These are phyloP conservation scores for Hygrophoropsis aurantiaca DNA, from an alignment of 768 basidiomycete genomes.

Conservation along the genomic window DNA sequence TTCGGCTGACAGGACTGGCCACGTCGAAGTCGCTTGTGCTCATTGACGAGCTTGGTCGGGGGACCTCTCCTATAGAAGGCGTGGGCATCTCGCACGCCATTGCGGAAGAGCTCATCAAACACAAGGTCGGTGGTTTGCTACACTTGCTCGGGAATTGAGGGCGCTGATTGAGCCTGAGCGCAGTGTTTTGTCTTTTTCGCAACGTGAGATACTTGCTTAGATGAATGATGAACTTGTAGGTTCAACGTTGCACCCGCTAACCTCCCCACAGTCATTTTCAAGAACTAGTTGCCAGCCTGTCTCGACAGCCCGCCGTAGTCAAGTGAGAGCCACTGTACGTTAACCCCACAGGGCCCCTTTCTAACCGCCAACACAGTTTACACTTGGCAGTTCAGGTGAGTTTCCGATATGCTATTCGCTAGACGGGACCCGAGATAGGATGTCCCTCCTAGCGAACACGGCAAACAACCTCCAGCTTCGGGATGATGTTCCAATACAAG, in stretches of 20 bases:
- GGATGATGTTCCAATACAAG: constrained; percentile 81
- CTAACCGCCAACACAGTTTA: constrained; percentile 44
- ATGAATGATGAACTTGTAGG: neutral
- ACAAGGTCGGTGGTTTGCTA: constrained; percentile 51
- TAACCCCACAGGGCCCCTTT: neutral
- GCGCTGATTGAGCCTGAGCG: neutral
- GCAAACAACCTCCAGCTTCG: constrained; percentile 55
- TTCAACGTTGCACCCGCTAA: too few species aligned
- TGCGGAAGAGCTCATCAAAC: constrained; percentile 70
- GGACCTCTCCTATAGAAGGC: constrained; percentile 83
- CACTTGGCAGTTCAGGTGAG: constrained; percentile 78
- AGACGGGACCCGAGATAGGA: neutral
- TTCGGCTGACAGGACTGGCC: constrained; percentile 54
- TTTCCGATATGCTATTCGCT: neutral
- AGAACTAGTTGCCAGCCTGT: constrained; percentile 77
- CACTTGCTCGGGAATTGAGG: too few species aligned
- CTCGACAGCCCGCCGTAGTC: constrained; percentile 73
- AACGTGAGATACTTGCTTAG: constrained; percentile 50
- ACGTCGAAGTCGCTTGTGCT: constrained; percentile 71
- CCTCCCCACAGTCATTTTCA: constrained; percentile 78
- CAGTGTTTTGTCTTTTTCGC: constrained; percentile 90
- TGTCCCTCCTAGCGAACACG: constrained; percentile 48
- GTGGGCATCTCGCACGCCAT: constrained; percentile 84
- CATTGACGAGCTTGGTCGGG: constrained; percentile 92
- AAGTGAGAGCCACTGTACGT: constrained; percentile 49